Conservation (phyloP, 169 alveolate genomes). For the Condylostoma magnum region DNA sequence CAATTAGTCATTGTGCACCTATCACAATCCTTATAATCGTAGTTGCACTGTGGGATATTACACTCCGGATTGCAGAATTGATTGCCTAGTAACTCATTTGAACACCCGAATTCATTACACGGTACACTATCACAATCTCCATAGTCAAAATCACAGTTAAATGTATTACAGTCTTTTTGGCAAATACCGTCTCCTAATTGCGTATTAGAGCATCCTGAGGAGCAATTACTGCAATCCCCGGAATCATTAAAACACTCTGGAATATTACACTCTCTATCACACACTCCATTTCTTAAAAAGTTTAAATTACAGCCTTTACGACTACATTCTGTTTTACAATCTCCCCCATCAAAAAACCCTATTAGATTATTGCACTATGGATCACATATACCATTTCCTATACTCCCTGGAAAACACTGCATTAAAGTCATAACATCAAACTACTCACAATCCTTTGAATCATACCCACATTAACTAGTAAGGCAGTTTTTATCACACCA, state of each 20-base stretch:
- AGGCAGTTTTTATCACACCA: neutral
- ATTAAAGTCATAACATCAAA: neutral
- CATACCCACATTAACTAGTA: neutral
- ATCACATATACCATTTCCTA: neutral
- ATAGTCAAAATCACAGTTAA: neutral
- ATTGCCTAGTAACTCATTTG: neutral
- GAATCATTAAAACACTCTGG: neutral
- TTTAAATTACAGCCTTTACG: neutral
- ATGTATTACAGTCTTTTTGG: neutral
- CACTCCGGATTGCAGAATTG: neutral
- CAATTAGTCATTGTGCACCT: neutral
- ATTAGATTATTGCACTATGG: neutral
- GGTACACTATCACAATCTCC: neutral
- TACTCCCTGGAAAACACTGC: neutral
- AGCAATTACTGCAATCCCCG: neutral
- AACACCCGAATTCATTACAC: neutral
- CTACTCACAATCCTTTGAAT: slow-evolving; percentile 1
- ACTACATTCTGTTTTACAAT: neutral
- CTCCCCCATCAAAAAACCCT: slow-evolving; percentile 8
- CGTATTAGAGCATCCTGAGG: neutral
- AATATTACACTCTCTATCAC: neutral
- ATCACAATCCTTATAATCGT: neutral
- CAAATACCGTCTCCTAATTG: neutral
- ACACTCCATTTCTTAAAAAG: neutral
- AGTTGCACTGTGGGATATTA: neutral